Conservation (phyloP, 306 rosid species). For the Fragaria vesca region DNA sequence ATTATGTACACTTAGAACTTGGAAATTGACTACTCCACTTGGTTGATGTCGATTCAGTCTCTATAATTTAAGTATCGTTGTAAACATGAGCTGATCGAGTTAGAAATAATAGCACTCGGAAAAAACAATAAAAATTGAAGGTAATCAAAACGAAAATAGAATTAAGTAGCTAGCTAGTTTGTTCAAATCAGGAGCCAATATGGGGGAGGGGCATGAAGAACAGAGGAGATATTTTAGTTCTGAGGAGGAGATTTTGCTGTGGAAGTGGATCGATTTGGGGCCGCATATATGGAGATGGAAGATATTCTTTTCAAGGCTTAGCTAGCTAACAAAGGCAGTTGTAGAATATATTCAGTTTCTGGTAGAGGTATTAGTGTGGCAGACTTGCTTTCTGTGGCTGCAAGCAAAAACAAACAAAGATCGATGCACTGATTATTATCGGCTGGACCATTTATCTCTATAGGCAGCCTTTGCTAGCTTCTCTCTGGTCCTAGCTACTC, state of each 20-base stretch:
- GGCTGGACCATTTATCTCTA: constrained; percentile 35
- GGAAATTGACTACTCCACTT: background rate
- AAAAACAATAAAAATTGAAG: background rate
- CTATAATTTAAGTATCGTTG: background rate
- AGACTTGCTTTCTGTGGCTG: constrained; percentile 40
- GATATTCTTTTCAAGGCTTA: constrained; percentile 20
- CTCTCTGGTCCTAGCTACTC: constrained; percentile 12
- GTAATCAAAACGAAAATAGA: background rate
- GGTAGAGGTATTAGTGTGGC: constrained; percentile 29
- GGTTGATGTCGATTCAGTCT: background rate
- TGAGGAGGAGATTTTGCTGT: background rate
- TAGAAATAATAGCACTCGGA: background rate
- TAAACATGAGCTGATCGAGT: background rate
- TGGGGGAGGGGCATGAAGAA: constrained; percentile 14
- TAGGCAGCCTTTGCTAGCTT: constrained; percentile 21
- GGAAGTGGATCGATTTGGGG: background rate
- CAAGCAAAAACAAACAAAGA: constrained; percentile 25
- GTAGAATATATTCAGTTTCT: constrained; percentile 28
- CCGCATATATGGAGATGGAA: constrained; percentile 2
- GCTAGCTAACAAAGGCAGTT: constrained; percentile 10
- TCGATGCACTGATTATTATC: constrained; percentile 20
- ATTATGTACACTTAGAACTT: background rate
- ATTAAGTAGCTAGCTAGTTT: background rate
- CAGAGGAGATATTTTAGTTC: constrained; percentile 19
- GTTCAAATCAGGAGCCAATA: background rate